Base-by-base conservation (phyloP, 2,329 filamentous ascomycete genomes). In the Fusarium sp. region DNA sequence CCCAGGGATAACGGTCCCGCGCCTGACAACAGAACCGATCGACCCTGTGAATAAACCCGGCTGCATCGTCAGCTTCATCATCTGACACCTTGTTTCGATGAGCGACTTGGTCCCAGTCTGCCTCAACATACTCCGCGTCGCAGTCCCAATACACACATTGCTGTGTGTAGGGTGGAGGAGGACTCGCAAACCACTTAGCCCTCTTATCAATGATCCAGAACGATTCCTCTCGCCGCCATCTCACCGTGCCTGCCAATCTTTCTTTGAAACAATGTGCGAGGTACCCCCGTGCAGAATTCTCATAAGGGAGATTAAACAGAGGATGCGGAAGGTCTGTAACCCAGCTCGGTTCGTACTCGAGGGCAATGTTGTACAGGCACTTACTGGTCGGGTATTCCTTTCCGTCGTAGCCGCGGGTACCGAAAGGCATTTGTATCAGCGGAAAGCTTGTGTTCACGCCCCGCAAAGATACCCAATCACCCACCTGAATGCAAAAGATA, bases 181-280 rank as follows among this genome's bases (percentile, higher is more conserved):
- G 14, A n/a, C 12, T 12, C 8, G 4, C 40, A 8, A 11, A n/a
- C 59, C 59, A 63, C 24, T 11, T 43, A 4, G 51, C 34, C 14
- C 18, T 18, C 9, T 63, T 58, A 22, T 58, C 59, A 32, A 58
- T 40, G 20, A 65, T 29, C 59, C 59, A 63, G n/a, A 65, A 16
- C 30, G 1, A 32, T 2, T 40, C 5, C 22, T 29, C 8, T 7
- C 2, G 4, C 25, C 1, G 3, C 3, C 7, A 6, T 11, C n/a
- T 18, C 10, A 20, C 15, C 4, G 8, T 8, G n/a, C 12, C 15
- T 1, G 30, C 7, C 15, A 32, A 8, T 49, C 30, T 25, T 22
- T 3, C 1, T 5, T 14, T 8, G 8, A 55, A 8, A 7, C 34
- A 14, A 5, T 24, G 6, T 16, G 24, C 10, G 4, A 59, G 16